Conservation (phyloP, 1,284 basidiomycete genomes). For the Austroboletus olivaceoglutinosus region DNA sequence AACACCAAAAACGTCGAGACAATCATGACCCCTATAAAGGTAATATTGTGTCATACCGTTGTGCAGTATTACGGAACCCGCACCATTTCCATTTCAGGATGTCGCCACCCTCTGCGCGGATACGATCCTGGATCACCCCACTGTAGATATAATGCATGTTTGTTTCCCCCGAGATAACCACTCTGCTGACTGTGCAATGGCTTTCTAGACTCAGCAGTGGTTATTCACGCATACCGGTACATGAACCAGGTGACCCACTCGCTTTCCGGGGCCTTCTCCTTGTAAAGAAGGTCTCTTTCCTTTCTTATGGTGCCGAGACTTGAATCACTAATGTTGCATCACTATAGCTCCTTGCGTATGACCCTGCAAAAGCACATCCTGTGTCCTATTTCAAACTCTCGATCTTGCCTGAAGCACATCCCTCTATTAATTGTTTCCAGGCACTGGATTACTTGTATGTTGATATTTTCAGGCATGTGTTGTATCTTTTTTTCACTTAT, state of each 20-base stretch:
- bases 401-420: slow-evolving; percentile 89
- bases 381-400: slow-evolving; percentile 74
- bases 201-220: slow-evolving; percentile 64
- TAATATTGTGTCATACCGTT: slow-evolving; percentile 21
- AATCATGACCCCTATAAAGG: slow-evolving; percentile 87
- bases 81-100: slow-evolving; percentile 46
- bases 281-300: slow-evolving; percentile 62
- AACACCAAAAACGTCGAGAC: slow-evolving; percentile 80
- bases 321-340: not conserved
- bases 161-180: not conserved
- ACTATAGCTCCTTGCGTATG: slow-evolving; percentile 76
- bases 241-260: slow-evolving; percentile 71
- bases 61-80: no score
- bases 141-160: slow-evolving; percentile 70
- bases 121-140: slow-evolving; percentile 76
- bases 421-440: slow-evolving; percentile 84
- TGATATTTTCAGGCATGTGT: no score
- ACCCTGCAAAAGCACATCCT: slow-evolving; percentile 76
- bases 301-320: not conserved
- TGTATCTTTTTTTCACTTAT: slow-evolving; percentile 18
- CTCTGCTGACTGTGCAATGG: slow-evolving; percentile 8
- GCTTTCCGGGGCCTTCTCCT: slow-evolving; percentile 88
- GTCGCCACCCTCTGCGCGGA: slow-evolving; percentile 77
- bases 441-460: slow-evolving; percentile 82
- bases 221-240: slow-evolving; percentile 92